Base-by-base conservation (phyloP, 805 yeast genomes). In the Saturnispora dispora region DNA sequence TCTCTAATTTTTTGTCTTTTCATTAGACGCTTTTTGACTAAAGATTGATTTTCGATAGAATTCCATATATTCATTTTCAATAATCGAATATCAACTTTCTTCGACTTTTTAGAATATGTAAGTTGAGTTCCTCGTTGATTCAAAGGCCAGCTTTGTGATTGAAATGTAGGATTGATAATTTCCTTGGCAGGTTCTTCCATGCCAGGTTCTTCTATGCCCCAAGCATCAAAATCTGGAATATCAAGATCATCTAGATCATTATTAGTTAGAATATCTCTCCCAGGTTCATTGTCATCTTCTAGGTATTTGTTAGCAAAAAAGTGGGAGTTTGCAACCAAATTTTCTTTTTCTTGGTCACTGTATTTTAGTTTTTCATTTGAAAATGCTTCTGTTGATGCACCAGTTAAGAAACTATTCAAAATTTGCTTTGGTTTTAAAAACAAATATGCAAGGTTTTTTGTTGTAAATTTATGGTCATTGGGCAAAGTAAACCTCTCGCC, bases 281-380 rank as follows among this genome's bases (percentile, higher is more conserved):
- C 58, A 22, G 17, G 17, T 47, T 28, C 54, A n/a, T 57, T 47
- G 17, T 44, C 57, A 13, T 40, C 58, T 33, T 67, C 71, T 37
- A 68, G 64, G 47, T 72, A 77, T 30, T 73, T 70, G 36, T 72
- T 67, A 1, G 82, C 82, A 66, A 77, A 78, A 60, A 61, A 78
- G 44, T 69, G 69, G 55, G 77, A 79, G 57, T 78, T 80, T 0
- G 81, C 68, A 22, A 72, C 72, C 28, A 71, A 71, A 10, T 64
- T 63, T 11, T 58, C 63, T 1, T 64, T 68, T 15, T 50, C 57
- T 13, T 57, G 53, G 13, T 39, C 45, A 46, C 45, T 50, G 41
- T 32, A 46, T 30, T 35, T 46, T 18, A 27, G 6, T 11, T 18
- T 23, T 13, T 30, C 18, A 20, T 44, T 40, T 3, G 30, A 17